phyloP scores from a whole-genome alignment of 2,329 filamentous ascomycete species.

The Penicillium palitans region DNA sequence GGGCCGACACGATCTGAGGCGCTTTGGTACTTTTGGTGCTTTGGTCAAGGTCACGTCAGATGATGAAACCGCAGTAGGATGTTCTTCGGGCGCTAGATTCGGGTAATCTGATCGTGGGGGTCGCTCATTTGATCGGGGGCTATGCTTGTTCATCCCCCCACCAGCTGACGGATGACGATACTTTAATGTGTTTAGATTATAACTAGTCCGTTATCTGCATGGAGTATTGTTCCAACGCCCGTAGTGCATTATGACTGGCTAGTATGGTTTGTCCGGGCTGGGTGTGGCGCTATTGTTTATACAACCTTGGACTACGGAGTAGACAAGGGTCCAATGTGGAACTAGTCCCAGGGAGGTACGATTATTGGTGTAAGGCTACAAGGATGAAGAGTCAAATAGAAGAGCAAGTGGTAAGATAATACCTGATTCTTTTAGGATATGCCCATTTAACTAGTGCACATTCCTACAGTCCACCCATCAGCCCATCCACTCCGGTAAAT shows the following conservation, averaged over 20 bases:
- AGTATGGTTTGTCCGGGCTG: background rate
- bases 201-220: background rate
- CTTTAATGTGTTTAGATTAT: background rate
- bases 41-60: background rate
- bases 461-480: background rate
- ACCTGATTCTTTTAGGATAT: background rate
- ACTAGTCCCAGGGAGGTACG: background rate
- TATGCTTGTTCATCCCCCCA: background rate
- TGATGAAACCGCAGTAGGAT: background rate
- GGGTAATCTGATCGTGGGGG: background rate
- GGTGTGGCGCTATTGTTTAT: conserved; percentile 1
- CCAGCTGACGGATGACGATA: background rate
- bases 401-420: background rate
- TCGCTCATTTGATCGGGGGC: conserved; percentile 5
- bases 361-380: background rate
- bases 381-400: background rate
- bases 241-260: conserved; percentile 4
- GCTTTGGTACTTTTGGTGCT: background rate
- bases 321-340: background rate
- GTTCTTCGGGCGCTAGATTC: background rate
- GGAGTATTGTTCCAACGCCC: background rate
- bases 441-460: background rate
- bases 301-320: background rate
- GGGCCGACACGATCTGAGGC: conserved; percentile 7
- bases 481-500: conserved; percentile 2